phyloP scores from a whole-genome alignment of 768 basidiomycete species.

The Rubroboletus pulcherrimus region DNA sequence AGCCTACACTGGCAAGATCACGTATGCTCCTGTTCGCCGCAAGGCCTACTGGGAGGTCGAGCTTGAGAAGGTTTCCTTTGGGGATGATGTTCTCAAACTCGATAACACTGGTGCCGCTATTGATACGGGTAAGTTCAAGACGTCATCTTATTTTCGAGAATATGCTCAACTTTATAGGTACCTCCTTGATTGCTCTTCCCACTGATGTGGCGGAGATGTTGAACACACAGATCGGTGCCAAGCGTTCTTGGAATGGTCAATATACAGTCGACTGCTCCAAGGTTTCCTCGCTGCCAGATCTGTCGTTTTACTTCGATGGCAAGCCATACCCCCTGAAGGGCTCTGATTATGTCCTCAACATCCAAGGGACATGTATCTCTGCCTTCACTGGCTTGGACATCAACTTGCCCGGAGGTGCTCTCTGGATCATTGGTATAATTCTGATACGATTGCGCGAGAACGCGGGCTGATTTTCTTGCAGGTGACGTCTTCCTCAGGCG shows the following conservation, averaged over 20 bases:
- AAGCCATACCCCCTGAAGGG: constrained; percentile 76
- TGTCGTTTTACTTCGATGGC: constrained; percentile 81
- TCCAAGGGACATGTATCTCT: constrained; percentile 91
- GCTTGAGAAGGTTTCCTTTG: constrained; percentile 81
- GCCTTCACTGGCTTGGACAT: constrained; percentile 92
- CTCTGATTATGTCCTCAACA: constrained; percentile 84
- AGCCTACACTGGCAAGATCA: constrained; percentile 77
- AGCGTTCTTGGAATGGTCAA: constrained; percentile 94
- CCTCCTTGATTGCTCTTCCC: constrained; percentile 90
- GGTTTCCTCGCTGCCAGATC: constrained; percentile 78
- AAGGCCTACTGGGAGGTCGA: constrained; percentile 99
- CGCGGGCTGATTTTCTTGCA: constrained; percentile 23
- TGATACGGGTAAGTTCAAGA: constrained; percentile 62
- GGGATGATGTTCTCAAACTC: constrained; percentile 82
- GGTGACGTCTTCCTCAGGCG: constrained; percentile 91
- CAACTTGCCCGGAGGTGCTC: constrained; percentile 69
- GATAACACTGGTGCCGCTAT: constrained; percentile 93
- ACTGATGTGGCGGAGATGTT: constrained; percentile 97
- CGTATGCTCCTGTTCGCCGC: constrained; percentile 86
- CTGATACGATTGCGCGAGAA: background rate
- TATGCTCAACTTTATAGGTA: constrained; percentile 47
- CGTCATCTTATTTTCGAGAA: background rate
- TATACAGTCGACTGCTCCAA: constrained; percentile 87
- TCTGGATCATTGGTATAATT: constrained; percentile 84
- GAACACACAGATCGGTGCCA: constrained; percentile 92